Base-by-base conservation (phyloP, 305 asterid genomes). In the Fraxinus latifolia region DNA sequence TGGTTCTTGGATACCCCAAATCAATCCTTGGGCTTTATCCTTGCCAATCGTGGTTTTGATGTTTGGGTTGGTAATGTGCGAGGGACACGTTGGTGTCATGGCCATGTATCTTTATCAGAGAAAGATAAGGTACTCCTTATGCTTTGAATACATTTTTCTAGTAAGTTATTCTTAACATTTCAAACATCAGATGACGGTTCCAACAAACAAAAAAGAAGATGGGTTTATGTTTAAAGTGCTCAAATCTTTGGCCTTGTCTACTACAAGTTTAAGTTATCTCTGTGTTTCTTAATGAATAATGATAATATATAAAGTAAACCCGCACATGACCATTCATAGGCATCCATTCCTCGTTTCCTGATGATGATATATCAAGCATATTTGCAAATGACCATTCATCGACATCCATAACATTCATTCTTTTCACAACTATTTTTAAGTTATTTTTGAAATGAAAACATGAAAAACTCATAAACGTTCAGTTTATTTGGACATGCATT, bases 1-100 rank as follows among this genome's bases (percentile, higher is more conserved):
- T 94, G 98, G 98, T 96, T 96, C 91, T 37, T 94, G 95, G 89
- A 96, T 85, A 88, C 97, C 70, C 87, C 90, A 72, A 85, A 85
- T 81, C 91, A 93, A 77, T 93, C 99, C 17, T 82, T 94, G 87
- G 99, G 99, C 44, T 96, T 94, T 88, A 86, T 96, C 86, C 99
- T 94, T 87, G 98, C 99, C 74, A 87, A 90, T 88, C 90, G 80
- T 19, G 99, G 97, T 44, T 96, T 89, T 87, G 99, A 96, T 91
- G 97, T 96, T 53, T 96, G 98, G 99, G 97, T 91, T 85, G 99
- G 97, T 83, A 96, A 92, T 86, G 99, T 94, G 82, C 98, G 99
- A 33, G 99, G 98, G 76, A 96, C 99, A 25, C 93, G 82, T 82
- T 96, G 99, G 99, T 93, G 98, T 88, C 97, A 89, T 87, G 98